These are phyloP conservation scores for Chamaenerion angustifolium DNA, from an alignment of 345 rosid species.

Conservation along the genomic window DNA sequence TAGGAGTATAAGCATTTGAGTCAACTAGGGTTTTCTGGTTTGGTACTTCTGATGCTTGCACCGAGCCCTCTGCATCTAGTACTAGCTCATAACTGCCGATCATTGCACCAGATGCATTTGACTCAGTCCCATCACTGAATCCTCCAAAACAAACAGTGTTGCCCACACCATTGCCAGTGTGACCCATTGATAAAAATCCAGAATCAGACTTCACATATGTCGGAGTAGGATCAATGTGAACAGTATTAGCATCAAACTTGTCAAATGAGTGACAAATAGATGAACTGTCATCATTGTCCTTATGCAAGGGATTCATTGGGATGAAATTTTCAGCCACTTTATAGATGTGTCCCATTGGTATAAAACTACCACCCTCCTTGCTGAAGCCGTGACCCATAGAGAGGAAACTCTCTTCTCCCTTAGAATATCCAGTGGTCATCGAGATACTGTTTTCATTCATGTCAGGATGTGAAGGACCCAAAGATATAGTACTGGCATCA, in stretches of 20 bases:
- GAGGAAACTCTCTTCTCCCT: background rate
- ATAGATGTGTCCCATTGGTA: background rate
- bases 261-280: slow-evolving; percentile 13
- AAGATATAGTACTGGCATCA: background rate
- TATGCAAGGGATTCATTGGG: slow-evolving; percentile 12
- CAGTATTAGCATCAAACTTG: slow-evolving; percentile 14
- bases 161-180: slow-evolving; percentile 14
- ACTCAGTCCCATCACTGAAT: slow-evolving; percentile 20
- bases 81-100: slow-evolving; percentile 18
- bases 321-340: slow-evolving; percentile 12
- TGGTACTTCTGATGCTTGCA: slow-evolving; percentile 15
- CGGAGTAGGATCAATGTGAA: background rate
- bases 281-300: slow-evolving; percentile 14
- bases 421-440: background rate
- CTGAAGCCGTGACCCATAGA: slow-evolving; percentile 1
- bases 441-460: slow-evolving; percentile 1
- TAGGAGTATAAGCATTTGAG: slow-evolving; percentile 13
- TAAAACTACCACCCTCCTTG: slow-evolving; percentile 5
- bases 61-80: slow-evolving; percentile 16
- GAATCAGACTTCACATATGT: too few species aligned
- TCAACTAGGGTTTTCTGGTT: slow-evolving; percentile 11
- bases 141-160: slow-evolving; percentile 20
- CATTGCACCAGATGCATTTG: slow-evolving; percentile 20
- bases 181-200: slow-evolving; percentile 7
- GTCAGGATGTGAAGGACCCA: background rate